These are phyloP conservation scores for Nitzschia putrida DNA, from an alignment of 108 stramenopile species.

Conservation along the genomic window DNA sequence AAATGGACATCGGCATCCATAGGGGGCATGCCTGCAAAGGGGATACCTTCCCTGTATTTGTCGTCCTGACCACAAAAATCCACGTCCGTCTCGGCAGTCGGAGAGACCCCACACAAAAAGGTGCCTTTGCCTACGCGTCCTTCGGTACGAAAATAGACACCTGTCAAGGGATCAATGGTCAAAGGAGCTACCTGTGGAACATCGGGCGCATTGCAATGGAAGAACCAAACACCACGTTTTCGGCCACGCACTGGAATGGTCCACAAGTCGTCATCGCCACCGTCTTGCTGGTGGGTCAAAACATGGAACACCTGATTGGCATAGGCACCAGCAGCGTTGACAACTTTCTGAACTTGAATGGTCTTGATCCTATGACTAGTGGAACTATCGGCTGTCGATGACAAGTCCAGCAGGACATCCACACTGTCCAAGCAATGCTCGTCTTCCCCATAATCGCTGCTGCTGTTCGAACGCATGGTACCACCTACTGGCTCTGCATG, in stretches of 20 bases:
- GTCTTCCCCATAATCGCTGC: conserved; percentile 30
- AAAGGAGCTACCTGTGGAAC: conserved; percentile 66
- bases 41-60: background rate
- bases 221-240: conserved; percentile 72
- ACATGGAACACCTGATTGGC: conserved; percentile 43
- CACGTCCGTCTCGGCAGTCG: conserved; percentile 48
- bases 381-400: background rate
- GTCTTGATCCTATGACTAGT: background rate
- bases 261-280: conserved; percentile 8
- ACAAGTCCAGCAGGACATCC: conserved; percentile 19
- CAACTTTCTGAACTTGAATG: conserved; percentile 50
- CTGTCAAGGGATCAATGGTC: conserved; percentile 57
- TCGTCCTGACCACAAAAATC: conserved; percentile 30
- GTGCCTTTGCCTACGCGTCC: conserved; percentile 43
- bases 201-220: conserved; percentile 50
- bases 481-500: conserved; percentile 39
- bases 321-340: conserved; percentile 72
- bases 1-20: conserved; percentile 52
- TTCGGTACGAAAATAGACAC: conserved; percentile 76
- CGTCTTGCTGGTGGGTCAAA: conserved; percentile 1
- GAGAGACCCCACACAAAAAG: conserved; percentile 80
- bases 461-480: conserved; percentile 1
- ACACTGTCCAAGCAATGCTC: conserved; percentile 22
- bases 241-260: conserved; percentile 68
- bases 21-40: background rate